Base-by-base conservation (phyloP, 164 flowering plant species). In the Dillenia turbinata region DNA sequence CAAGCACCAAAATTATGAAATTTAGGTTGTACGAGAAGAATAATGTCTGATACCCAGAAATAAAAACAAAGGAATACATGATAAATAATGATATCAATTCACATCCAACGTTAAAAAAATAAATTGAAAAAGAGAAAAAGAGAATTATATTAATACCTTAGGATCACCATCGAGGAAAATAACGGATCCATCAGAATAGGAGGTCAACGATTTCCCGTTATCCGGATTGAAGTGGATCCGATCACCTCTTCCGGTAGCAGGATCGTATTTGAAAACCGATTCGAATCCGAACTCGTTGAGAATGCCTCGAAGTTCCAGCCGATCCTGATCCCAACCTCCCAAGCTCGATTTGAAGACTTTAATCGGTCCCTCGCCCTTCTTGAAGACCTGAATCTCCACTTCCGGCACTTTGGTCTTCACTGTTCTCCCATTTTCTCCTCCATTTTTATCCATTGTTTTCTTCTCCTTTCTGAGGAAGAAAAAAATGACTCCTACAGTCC, bases 251-350 rank as follows among this genome's bases (percentile, higher is more conserved):
- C 73, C 74, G 1, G 72, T 57, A 5, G 13, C 70, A 19, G 62
- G 60, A 56, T 61, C 69, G 68, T 75, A 79, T 4, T 81, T 81
- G 59, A 15, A 75, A 24, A 77, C 12, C 5, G 73, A 69, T 50
- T 81, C 77, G 66, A 79, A 71, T 9, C 81, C 85, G 56, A 77
- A 79, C 22, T 79, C 77, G 4, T 81, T 77, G 44, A 77, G 76
- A 22, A 81, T 69, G 13, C 71, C 73, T 19, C 79, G 71, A 45
- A 81, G 79, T 69, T 81, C 83, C n/a, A 77, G 62, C 66, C 75
- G 83, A 59, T 81, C 77, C 56, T 77, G 85, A 9, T 81, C 79
- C 77, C 79, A 79, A 8, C 85, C 85, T 12, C 74, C 78, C 56
- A 81, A 44, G 33, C 33, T 62, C 17, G 73, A 51, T 69, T 69